phyloP scores from a whole-genome alignment of 2,329 filamentous ascomycete genomes.

The Metarhizium humberi region DNA sequence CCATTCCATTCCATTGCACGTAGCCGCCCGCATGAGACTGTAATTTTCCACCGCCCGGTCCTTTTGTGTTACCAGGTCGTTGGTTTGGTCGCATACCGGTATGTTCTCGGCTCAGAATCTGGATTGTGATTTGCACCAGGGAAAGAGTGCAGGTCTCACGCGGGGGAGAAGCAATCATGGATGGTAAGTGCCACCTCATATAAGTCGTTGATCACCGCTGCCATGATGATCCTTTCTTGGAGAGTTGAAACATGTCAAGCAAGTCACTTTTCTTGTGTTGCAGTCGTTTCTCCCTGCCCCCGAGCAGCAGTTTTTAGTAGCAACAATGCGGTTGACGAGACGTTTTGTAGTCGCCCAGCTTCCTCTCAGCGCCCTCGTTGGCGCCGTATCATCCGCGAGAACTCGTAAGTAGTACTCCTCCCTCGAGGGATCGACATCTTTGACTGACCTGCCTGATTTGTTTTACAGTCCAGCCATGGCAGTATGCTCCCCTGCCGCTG shows the following conservation, averaged over 20 bases:
- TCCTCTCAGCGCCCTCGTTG: neutral
- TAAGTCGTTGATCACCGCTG: neutral
- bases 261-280: neutral
- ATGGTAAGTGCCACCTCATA: neutral
- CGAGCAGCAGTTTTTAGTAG: neutral
- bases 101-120: neutral
- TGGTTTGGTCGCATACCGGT: neutral
- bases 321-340: slow-evolving; percentile 1
- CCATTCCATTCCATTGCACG: neutral
- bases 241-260: neutral
- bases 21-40: neutral
- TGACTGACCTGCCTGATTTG: neutral
- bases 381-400: neutral
- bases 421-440: neutral
- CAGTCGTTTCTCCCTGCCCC: neutral
- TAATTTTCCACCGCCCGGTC: neutral
- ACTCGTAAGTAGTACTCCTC: slow-evolving; percentile 2
- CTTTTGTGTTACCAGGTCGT: neutral
- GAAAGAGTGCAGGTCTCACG: neutral
- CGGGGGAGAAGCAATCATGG: neutral
- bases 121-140: neutral
- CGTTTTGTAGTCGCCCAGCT: slow-evolving; percentile 3
- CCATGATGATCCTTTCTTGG: neutral
- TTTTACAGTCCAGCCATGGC: slow-evolving; percentile 12
- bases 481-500: slow-evolving; percentile 26